Evolutionary conservation across 306 rosid genomes (phyloP).

Genomic region (Psophocarpus tetragonolobus): DNA sequence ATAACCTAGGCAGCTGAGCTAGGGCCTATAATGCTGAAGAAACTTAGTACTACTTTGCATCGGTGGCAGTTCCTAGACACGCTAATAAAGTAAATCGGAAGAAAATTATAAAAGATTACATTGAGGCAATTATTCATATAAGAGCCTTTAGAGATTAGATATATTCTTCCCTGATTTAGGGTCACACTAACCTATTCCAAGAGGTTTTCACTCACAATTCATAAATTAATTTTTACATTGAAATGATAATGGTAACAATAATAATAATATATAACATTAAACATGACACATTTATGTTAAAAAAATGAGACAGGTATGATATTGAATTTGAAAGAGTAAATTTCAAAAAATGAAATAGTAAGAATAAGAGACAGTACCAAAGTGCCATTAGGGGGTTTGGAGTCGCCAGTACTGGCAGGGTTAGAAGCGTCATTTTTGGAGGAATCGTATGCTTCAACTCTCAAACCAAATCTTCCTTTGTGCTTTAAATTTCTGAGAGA

Average conservation of each 20-base stretch:
- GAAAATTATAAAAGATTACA: conserved; percentile 1
- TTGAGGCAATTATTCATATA: neutral
- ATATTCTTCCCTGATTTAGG: neutral
- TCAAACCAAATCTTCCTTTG: conserved; percentile 20
- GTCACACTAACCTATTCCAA: neutral
- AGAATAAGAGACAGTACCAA: conserved; percentile 36
- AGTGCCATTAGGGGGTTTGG: conserved; percentile 55
- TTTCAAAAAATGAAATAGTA: neutral
- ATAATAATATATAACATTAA: neutral
- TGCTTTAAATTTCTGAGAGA: conserved; percentile 31
- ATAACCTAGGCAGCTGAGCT: neutral
- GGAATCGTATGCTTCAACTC: conserved; percentile 44
- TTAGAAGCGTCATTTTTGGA: conserved; percentile 41
- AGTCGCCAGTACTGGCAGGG: conserved; percentile 41
- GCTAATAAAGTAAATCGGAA: neutral
- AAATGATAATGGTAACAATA: neutral
- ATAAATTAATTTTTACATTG: neutral
- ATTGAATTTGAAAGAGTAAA: neutral
- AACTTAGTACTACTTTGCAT: too few species aligned
- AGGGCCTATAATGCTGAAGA: conserved; percentile 1
- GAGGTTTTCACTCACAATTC: neutral
- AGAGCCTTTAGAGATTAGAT: neutral
- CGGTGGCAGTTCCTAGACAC: too few species aligned
- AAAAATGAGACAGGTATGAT: neutral
- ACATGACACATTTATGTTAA: neutral